Evolutionary conservation across 371 early-diverging fungal species (phyloP), one percentile per base, ranked within the genome.

Genomic region (Nematocida sp.): DNA sequence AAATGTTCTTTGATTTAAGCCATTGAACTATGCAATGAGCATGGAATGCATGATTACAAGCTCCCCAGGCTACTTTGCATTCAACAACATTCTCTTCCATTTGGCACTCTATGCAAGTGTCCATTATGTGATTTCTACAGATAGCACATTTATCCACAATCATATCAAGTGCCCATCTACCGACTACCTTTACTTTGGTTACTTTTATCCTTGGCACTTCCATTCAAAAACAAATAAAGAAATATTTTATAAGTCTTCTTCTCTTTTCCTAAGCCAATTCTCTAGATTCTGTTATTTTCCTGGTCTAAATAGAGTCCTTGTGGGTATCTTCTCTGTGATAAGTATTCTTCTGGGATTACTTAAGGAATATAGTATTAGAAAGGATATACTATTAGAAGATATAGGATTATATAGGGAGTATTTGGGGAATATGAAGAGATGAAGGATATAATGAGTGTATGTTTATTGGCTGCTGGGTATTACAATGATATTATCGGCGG

Each of bases 81-180:
- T 93, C 94, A 67, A 91, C 90, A 41, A 89, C 88, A n/a, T 90
- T 89, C 0, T 89, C 89, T 81, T 92, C 77, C 41, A 78, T 75
- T 60, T 80, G 82, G 47, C 81, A 77, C 45, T 77, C 83, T 85
- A 85, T 87, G 89, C 98, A 98, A 53, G 92, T 88, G 79, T 98
- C 99, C 96, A 96, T 96, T 82, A 94, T 98, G 84, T 96, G 95
- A 84, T 96, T 96, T 79, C 96, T 89, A 85, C 99, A 98, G 82
- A 98, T 98, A 70, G 99, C 96, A 80, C 99, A 98, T 83, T 92
- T 94, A 81, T 96, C 96, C 13, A 95, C 93, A 37, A 90, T 91
- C 86, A 94, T 93, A 83, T 98, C 96, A 0, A 79, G 65, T 35
- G 84, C 81, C 84, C 84, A 84, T 0, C 79, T 29, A n/a, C 75